Base-by-base conservation (phyloP, 352 stramenopile species). In the Nothophytophthora sp. region DNA sequence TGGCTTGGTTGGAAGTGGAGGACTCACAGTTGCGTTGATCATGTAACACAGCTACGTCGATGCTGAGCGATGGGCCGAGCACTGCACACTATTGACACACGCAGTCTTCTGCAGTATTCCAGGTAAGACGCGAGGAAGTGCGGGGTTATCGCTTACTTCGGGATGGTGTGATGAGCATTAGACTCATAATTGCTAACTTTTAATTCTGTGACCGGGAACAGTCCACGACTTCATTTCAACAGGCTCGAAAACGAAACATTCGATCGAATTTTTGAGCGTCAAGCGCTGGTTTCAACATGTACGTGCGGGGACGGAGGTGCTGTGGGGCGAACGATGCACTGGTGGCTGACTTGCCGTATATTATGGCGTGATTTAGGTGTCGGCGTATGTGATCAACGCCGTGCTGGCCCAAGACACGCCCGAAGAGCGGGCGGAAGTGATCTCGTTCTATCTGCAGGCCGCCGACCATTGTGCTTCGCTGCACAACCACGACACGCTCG, bases 241-340 rank as follows among this genome's bases (percentile, higher is more conserved):
- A 7, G 58, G 70, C 16, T 83, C 73, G 13, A 91, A 88, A 43
- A 67, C 69, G 6, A 38, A 52, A 12, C 76, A 85, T 49, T 87
- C 73, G 1, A 23, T 50, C 25, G 67, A 88, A 20, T 95, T 92
- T 41, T 53, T 73, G 28, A 71, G 64, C 25, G 75, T 80, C 16
- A 91, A 85, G 45, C 78, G 74, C 9, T 95, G 83, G 83, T 94
- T 94, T 49, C 83, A 94, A 45, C 81, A 95, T 54, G 86, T 95
- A 73, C 13, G 78, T 62, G 23, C 6, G 33, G 18, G 10, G 5
- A 20, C 18, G 4, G n/a, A 23, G 12, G 7, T 13, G 15, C 11
- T 38, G 8, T 39, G n/a, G 32, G 25, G 15, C 16, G 4, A 40
- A 16, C n/a, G n/a, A n/a, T n/a, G n/a, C n/a, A n/a, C n/a, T 18